These are phyloP conservation scores for Psilocybe cyanescens DNA, from an alignment of 768 basidiomycete genomes.

Conservation along the genomic window DNA sequence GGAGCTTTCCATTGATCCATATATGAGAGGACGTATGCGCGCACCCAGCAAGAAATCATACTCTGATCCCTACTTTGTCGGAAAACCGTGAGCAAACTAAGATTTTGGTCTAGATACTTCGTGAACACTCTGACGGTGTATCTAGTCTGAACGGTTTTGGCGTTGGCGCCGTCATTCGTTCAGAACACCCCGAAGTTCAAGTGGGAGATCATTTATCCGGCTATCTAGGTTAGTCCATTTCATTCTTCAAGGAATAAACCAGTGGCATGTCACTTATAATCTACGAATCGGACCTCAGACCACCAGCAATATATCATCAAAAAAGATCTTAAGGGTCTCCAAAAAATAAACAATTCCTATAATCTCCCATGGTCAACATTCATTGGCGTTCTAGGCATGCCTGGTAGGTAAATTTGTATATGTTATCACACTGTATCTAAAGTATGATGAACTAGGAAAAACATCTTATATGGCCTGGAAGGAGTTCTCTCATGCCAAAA, in stretches of 20 bases:
- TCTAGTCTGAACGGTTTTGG: constrained; percentile 36
- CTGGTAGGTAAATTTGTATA: constrained; percentile 36
- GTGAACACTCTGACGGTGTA: not conserved
- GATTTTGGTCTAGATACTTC: not conserved
- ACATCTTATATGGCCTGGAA: constrained; percentile 46
- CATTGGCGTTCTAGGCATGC: constrained; percentile 59
- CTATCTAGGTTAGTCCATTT: constrained; percentile 24
- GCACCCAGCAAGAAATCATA: constrained; percentile 29
- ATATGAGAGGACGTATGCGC: constrained; percentile 45
- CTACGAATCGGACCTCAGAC: constrained; percentile 21
- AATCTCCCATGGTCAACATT: constrained; percentile 52
- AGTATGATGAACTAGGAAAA: constrained; percentile 30
- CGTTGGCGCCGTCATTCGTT: constrained; percentile 49
- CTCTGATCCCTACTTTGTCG: constrained; percentile 31
- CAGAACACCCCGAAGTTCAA: constrained; percentile 36
- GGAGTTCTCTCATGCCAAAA: constrained; percentile 41
- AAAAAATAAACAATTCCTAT: constrained; percentile 42
- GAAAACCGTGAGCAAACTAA: constrained; percentile 35
- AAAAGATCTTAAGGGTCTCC: constrained; percentile 22
- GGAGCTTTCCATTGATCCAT: constrained; percentile 46
- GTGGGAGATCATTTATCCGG: constrained; percentile 47
- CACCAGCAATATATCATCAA: constrained; percentile 45
- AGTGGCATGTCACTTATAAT: too few relatives aligned
- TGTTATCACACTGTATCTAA: not conserved
- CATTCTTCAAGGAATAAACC: not conserved